phyloP scores from a whole-genome alignment of 257 asterid species.

The Cinchona pubescens region DNA sequence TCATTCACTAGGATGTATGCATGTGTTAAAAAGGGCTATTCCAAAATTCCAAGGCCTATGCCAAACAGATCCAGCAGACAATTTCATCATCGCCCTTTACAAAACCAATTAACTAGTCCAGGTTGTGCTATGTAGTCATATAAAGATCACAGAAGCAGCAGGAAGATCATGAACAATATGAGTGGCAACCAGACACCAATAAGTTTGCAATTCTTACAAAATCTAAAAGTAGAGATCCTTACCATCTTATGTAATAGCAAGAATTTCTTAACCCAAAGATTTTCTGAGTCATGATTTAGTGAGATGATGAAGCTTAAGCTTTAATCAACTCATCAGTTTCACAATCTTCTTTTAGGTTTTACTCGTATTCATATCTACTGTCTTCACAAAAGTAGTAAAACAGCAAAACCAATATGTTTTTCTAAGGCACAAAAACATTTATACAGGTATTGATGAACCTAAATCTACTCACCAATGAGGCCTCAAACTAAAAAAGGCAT shows the following conservation, averaged over 20 bases:
- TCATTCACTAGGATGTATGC: not conserved
- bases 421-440: not conserved
- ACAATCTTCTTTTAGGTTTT: not conserved
- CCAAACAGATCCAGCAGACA: not conserved
- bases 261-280: not conserved
- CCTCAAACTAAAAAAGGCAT: not conserved
- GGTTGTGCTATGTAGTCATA: not conserved
- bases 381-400: not conserved
- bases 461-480: not conserved
- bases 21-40: not conserved
- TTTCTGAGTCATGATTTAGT: not conserved
- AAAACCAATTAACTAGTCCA: slow-evolving; percentile 4
- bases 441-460: not conserved
- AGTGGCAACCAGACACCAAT: not conserved
- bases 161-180: too few species aligned
- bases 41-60: not conserved
- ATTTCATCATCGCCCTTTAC: not conserved
- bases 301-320: not conserved
- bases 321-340: not conserved
- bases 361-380: not conserved
- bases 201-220: not conserved
- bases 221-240: not conserved
- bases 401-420: too few species aligned
- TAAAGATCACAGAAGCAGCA: not conserved
- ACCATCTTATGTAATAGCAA: not conserved